Conservation (phyloP, 768 basidiomycete species). For the Paxillus ammoniavirescens region DNA sequence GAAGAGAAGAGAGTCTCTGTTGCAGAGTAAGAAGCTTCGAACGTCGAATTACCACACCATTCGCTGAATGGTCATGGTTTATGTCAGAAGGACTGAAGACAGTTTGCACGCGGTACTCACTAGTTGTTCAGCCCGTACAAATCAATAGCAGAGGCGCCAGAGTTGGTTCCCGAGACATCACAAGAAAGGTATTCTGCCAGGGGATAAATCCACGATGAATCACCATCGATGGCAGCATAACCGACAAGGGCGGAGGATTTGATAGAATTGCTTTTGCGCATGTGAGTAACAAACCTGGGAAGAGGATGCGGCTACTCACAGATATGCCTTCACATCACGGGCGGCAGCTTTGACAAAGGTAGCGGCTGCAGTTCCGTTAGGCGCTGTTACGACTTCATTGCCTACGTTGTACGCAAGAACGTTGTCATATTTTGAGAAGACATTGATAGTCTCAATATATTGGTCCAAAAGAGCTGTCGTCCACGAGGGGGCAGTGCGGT, state of each 20-base stretch:
- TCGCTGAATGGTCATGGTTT: constrained; percentile 45
- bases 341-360: constrained; percentile 91
- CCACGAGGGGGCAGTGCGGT: constrained; percentile 74
- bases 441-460: constrained; percentile 76
- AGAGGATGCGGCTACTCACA: constrained; percentile 45
- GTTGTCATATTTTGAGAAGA: constrained; percentile 85
- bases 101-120: constrained; percentile 40
- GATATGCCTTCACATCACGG: constrained; percentile 81
- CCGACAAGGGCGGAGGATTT: constrained; percentile 68
- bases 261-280: constrained; percentile 52
- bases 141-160: constrained; percentile 68
- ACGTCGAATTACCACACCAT: constrained; percentile 76
- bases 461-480: constrained; percentile 74
- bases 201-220: constrained; percentile 55
- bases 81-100: background rate
- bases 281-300: background rate
- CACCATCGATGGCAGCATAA: constrained; percentile 83
- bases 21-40: constrained; percentile 53
- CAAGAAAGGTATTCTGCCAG: constrained; percentile 83
- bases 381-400: constrained; percentile 69
- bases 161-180: constrained; percentile 52
- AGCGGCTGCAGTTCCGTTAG: constrained; percentile 57
- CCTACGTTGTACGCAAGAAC: constrained; percentile 88
- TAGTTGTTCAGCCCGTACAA: constrained; percentile 87
- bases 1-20: constrained; percentile 54